Evolutionary conservation across 2,329 filamentous ascomycete genomes (phyloP).

Genomic region (Fusarium tricinctum): DNA sequence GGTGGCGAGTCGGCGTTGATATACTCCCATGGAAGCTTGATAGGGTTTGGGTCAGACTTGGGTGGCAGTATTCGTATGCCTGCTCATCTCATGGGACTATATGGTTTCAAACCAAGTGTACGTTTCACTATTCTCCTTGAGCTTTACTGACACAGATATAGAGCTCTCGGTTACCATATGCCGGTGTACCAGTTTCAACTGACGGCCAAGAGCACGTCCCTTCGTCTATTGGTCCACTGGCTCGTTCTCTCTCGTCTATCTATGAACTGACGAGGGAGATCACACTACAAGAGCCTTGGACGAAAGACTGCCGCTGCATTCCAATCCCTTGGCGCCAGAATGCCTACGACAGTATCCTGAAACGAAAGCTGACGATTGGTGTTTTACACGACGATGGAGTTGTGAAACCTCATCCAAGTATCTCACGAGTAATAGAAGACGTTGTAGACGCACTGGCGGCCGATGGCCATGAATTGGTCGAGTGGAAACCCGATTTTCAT

Average conservation of each 20-base stretch:
- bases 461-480: constrained; percentile 67
- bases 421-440: constrained; percentile 60
- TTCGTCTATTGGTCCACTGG: constrained; percentile 72
- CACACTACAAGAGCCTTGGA: constrained; percentile 64
- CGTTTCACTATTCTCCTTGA: not conserved
- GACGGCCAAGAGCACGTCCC: constrained; percentile 76
- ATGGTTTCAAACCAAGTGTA: constrained; percentile 50
- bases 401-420: constrained; percentile 67
- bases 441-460: constrained; percentile 56
- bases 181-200: constrained; percentile 70
- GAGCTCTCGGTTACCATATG: constrained; percentile 70
- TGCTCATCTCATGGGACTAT: constrained; percentile 45
- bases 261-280: constrained; percentile 63
- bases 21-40: constrained; percentile 35
- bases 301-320: constrained; percentile 65
- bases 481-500: constrained; percentile 67
- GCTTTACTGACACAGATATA: constrained; percentile 43
- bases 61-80: constrained; percentile 50
- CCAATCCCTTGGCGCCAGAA: constrained; percentile 68
- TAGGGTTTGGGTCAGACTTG: constrained; percentile 48
- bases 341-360: constrained; percentile 57
- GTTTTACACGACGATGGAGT: constrained; percentile 67
- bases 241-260: constrained; percentile 61
- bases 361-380: constrained; percentile 63
- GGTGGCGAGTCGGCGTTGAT: constrained; percentile 47